Evolutionary conservation across 306 rosid species (phyloP), one percentile per base, ranked within the genome.

Genomic region (Lathyrus aphaca): DNA sequence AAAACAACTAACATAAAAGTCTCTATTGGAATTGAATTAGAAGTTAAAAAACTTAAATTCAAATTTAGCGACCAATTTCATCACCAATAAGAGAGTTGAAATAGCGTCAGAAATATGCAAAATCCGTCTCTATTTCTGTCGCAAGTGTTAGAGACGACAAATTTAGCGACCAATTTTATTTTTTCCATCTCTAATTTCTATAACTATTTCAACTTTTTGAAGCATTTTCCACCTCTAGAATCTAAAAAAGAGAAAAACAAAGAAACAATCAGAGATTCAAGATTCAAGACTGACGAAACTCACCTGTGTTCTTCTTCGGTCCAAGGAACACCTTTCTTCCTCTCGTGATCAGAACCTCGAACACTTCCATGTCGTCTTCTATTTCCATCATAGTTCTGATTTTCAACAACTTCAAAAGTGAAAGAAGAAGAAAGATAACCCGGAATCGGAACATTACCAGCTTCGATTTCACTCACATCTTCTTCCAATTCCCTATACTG

Each of bases 291-390:
- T 59, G 63, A 73, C 46, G 30, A 66, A 81, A 70, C 65, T 82
- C 38, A 86, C 98, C 83, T 87, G 82, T 93, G 98, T 72, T 93
- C 98, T 9, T 93, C 98, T 77, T 84, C 88, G 23, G 98, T 93
- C 87, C 87, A 83, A 3, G 84, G 87, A 1, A 83, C 84, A 0
- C 87, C 87, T 76, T 83, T 83, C 82, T 88, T 90, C 83, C 97
- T 90, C 59, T 93, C 98, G 62, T 88, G 97, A 68, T 93, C 97
- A 61, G 90, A 63, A 29, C 75, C 81, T 64, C 82, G 74, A 50
- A 79, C 76, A 15, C 72, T 18, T 0, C 71, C 73, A 73, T 86
- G 70, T 72, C 79, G 88, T 79, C 86, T 90, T 77, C 90, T 66
- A 39, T 30, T 75, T 51, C 73, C 85, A 82, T 88, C 90, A 68